Evolutionary conservation across 192 early-diverging fungal genomes (phyloP), one percentile per base, ranked within the genome.

Genomic region (Linnemannia hyalina): DNA sequence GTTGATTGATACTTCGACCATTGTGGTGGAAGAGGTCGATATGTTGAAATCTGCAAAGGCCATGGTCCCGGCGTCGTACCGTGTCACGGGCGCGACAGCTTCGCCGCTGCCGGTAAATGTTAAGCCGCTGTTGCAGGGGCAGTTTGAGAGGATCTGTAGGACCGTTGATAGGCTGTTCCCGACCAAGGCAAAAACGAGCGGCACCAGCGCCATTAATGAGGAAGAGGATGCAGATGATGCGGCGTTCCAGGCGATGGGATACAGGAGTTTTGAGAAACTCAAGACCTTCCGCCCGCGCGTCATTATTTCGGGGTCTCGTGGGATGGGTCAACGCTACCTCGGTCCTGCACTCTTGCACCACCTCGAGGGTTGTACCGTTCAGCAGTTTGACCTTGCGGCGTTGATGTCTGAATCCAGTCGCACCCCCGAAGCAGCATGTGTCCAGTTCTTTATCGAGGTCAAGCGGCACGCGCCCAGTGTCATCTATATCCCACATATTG

Each of bases 321-420:
- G 93, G 0, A 92, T 94, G 91, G 95, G 94, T 4, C 94, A 95
- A 77, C 76, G 69, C 1, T 75, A 88, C 5, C 76, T 95, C 36
- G 93, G 90, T 0, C 87, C 90, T 0, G 94, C 93, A 0, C 79
- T 92, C 6, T 68, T 94, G 18, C 89, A 92, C 44, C 80, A 81
- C 47, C 68, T 96, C n/a, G 93, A 93, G 54, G 89, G 91, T 20
- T 89, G 93, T 44, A 89, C 90, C 10, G 88, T 95, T 15, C 89
- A 93, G 22, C 89, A 89, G 23, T 82, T 96, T 57, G 92, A 93
- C 68, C 80, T 90, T n/a, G 81, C 89, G 9, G 89, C 87, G 13
- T 77, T 93, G 22, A 73, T 90, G 82, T 77, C 89, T 15, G 88
- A 90, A 72, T 85, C 90, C 13, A 88, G 84, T 32, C 52, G 88